A percentile compares a stretch with the other conserved stretches of the same genome.
Evolutionary conservation across 805 yeast genomes (phyloP).

Genomic region (Cyberlindnera mississippiensis): DNA sequence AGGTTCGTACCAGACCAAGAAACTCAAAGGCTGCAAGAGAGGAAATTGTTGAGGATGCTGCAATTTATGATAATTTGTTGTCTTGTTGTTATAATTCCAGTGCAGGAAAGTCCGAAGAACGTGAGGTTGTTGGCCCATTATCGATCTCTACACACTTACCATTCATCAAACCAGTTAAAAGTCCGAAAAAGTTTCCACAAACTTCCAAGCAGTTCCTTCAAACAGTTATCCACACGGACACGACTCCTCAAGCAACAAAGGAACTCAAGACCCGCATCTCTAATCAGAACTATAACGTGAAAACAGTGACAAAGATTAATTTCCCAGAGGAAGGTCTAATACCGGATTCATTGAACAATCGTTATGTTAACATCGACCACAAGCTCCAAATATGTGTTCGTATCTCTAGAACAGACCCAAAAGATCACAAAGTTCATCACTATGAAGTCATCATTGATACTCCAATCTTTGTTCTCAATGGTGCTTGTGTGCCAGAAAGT

Average conservation of each 20-base stretch:
- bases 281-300: slow-evolving; percentile 12
- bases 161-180: slow-evolving; percentile 19
- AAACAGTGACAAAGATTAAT: slow-evolving; percentile 13
- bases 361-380: slow-evolving; percentile 61
- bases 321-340: slow-evolving; percentile 19
- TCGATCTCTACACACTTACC: slow-evolving; percentile 16
- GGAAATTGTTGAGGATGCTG: slow-evolving; percentile 49
- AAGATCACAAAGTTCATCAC: slow-evolving; percentile 52
- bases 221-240: slow-evolving; percentile 10
- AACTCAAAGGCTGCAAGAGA: slow-evolving; percentile 46
- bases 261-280: slow-evolving; percentile 11
- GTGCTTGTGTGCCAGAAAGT: slow-evolving; percentile 35
- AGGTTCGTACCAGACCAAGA: slow-evolving; percentile 54
- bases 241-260: slow-evolving; percentile 10
- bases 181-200: slow-evolving; percentile 5
- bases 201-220: slow-evolving; percentile 7
- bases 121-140: slow-evolving; percentile 22
- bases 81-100: slow-evolving; percentile 46
- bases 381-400: slow-evolving; percentile 68
- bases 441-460: slow-evolving; percentile 80
- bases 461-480: slow-evolving; percentile 55
- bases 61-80: slow-evolving; percentile 58
- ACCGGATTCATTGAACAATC: slow-evolving; percentile 58
- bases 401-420: slow-evolving; percentile 57
- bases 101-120: slow-evolving; percentile 15